Percentiles rank a stretch among this genome's conserved stretches.
phyloP scores from a whole-genome alignment of 2,329 filamentous ascomycete species.

The Botrytis deweyae region DNA sequence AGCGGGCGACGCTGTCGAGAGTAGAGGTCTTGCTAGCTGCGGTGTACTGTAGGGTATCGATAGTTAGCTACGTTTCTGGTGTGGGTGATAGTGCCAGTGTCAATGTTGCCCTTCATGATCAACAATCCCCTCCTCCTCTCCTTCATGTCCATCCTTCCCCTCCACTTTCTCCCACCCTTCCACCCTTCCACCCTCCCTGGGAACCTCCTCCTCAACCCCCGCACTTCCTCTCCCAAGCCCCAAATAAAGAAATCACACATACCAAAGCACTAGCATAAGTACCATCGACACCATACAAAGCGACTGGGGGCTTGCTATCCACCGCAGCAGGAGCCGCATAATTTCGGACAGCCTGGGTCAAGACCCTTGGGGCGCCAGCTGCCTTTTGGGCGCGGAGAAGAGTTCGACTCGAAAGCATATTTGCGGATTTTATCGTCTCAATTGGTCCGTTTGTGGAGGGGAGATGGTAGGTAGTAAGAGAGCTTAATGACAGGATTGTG shows the following conservation, averaged over 20 bases:
- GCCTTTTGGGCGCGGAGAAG: constrained; percentile 38
- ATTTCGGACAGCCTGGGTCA: constrained; percentile 62
- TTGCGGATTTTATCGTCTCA: constrained; percentile 31
- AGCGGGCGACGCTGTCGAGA: constrained; percentile 82
- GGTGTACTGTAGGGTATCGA: constrained; percentile 68
- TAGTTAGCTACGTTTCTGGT: constrained; percentile 21
- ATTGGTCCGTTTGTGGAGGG: constrained; percentile 33
- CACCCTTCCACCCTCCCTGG: neutral
- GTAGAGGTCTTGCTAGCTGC: constrained; percentile 84
- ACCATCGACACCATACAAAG: constrained; percentile 93
- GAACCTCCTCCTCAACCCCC: constrained; percentile 15
- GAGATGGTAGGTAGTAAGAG: constrained; percentile 25
- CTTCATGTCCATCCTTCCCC: neutral
- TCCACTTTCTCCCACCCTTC: neutral
- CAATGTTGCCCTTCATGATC: neutral
- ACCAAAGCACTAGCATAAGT: constrained; percentile 99
- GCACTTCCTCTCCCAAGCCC: neutral
- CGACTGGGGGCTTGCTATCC: constrained; percentile 78
- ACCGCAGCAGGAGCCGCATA: constrained; percentile 66
- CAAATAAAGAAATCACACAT: constrained; percentile 46
- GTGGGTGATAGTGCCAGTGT: neutral
- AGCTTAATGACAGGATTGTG: constrained; percentile 19
- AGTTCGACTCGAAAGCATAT: constrained; percentile 40
- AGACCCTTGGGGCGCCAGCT: constrained; percentile 34
- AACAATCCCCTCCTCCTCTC: neutral